Base-by-base conservation (phyloP, 306 rosid genomes). In the Hippophae rhamnoides region DNA sequence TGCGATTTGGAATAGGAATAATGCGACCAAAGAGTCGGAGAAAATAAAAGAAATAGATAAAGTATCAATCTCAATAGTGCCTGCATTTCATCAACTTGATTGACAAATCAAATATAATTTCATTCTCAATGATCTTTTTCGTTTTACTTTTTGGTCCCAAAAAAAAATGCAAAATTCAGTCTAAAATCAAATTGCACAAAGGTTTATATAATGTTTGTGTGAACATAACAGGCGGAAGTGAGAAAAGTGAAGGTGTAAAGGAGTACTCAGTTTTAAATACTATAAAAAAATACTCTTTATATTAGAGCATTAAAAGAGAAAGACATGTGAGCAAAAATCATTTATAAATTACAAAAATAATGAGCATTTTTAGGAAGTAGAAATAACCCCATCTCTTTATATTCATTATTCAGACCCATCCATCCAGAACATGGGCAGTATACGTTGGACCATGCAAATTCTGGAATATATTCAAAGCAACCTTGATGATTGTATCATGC, bases 391-490 rank as follows among this genome's bases (percentile, higher is more conserved):
- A 49, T 67, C 11, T 57, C 41, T 41, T 52, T 25, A 41, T 55
- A 8, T 52, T 40, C 47, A 47, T 53, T 9, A 9, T 13, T 57
- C 2, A 54, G 57, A 48, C 56, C 66, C 46, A 49, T 62, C 52
- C 7, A 52, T 40, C 61, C 66, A 68, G 54, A 62, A 65, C 62
- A 56, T 71, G 81, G 77, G 62, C 68, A 64, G 77, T 64, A 14
- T 48, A 44, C 65, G 56, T 54, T 42, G 78, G 64, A 56, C 70
- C 74, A 71, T 71, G 77, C 59, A 76, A 45, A 47, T 58, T 26
- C 61, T 58, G 42, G 76, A 70, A 76, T 76, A 76, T 76, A 76
- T 76, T 71, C 80, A 52, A 52, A 59, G 25, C 26, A 41, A 42
- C 66, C 48, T 57, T 48, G 68, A 54, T 48, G 60, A 43, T 18